A percentile compares a stretch with the other conserved stretches of the same genome.
Evolutionary conservation across 1,139 yeast species (phyloP).

Genomic region (Geotrichum citri-aurantii): DNA sequence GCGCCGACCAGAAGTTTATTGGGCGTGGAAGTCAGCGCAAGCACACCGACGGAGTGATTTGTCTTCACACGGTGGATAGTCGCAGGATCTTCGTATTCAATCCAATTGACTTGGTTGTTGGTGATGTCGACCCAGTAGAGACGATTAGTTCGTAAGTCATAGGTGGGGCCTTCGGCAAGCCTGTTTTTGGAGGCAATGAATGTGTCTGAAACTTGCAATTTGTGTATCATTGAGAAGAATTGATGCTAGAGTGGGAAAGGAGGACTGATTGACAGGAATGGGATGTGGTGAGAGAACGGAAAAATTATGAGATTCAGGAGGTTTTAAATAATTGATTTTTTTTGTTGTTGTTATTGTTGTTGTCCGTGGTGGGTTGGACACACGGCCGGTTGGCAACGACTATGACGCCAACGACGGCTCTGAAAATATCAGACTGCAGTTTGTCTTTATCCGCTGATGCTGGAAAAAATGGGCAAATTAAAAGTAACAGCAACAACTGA

Average conservation of each 20-base stretch:
- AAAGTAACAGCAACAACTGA: not conserved
- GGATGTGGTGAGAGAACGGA: not conserved
- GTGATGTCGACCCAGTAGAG: constrained; percentile 35
- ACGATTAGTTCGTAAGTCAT: constrained; percentile 29
- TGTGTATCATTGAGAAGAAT: not conserved
- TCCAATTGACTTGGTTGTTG: constrained; percentile 29
- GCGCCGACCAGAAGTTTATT: constrained; percentile 30
- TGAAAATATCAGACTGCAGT: no score
- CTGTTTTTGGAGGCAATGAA: constrained; percentile 9
- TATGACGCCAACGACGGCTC: no score
- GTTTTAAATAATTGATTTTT: not conserved
- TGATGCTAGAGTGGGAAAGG: not conserved
- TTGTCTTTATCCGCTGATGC: no score
- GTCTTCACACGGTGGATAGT: constrained; percentile 19
- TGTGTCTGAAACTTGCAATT: not conserved
- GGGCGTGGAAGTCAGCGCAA: constrained; percentile 32
- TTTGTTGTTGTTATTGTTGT: not conserved
- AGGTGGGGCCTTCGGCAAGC: constrained; percentile 35
- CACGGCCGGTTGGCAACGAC: no score
- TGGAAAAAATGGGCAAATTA: no score
- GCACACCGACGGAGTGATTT: constrained; percentile 29
- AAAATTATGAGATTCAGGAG: not conserved
- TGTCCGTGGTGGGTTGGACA: no score
- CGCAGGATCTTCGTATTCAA: constrained; percentile 19
- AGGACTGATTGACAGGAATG: not conserved